Conservation (phyloP, 129 eudicot species). For the Helianthus tuberosus region DNA sequence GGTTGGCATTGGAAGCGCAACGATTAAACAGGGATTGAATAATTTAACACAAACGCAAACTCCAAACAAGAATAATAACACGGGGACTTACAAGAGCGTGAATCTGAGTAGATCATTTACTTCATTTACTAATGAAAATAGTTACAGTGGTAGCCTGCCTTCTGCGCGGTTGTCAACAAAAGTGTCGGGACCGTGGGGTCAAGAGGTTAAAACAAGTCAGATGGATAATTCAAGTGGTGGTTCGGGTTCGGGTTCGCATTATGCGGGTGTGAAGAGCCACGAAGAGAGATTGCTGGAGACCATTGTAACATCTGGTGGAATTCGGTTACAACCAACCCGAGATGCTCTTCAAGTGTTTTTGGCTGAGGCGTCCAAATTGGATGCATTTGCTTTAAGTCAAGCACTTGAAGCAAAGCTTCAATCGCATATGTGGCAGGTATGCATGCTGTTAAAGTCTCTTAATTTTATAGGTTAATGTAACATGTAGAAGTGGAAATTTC, state of each 20-base stretch:
- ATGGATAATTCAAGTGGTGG: constrained; percentile 52
- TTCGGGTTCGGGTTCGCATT: constrained; percentile 43
- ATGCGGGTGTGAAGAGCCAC: constrained; percentile 54
- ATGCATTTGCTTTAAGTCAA: constrained; percentile 66
- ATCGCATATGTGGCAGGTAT: constrained; percentile 94
- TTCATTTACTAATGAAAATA: constrained; percentile 72
- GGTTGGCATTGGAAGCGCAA: constrained; percentile 80
- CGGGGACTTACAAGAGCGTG: constrained; percentile 73
- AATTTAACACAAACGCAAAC: constrained; percentile 62
- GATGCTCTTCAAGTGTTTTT: constrained; percentile 84
- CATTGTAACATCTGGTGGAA: constrained; percentile 89
- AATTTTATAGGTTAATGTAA: constrained; percentile 9
- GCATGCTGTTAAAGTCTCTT: constrained; percentile 4
- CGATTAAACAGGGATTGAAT: constrained; percentile 70
- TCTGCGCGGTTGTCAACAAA: constrained; percentile 47
- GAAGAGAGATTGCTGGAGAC: constrained; percentile 86
- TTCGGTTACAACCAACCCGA: constrained; percentile 91
- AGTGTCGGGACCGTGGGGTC: constrained; percentile 60
- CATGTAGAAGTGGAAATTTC: not conserved
- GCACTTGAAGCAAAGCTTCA: constrained; percentile 82
- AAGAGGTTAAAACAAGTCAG: constrained; percentile 49
- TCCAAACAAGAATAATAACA: constrained; percentile 50
- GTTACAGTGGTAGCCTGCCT: constrained; percentile 41
- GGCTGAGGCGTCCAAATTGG: constrained; percentile 66
- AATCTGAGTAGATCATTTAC: constrained; percentile 78